phyloP scores from a whole-genome alignment of 768 basidiomycete genomes.

The Clitopilus hobsonii region DNA sequence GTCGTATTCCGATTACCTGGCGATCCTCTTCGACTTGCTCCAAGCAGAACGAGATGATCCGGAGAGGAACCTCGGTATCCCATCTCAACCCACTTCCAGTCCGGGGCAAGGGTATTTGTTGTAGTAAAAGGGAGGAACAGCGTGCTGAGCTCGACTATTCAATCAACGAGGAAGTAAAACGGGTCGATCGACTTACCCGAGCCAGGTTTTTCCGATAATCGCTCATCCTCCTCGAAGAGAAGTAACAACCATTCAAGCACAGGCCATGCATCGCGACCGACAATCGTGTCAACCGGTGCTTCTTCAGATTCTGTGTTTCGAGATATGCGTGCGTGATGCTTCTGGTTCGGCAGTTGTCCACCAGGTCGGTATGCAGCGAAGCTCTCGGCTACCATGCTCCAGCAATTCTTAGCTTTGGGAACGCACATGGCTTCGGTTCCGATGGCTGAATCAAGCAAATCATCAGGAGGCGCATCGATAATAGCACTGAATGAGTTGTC shows the following conservation, averaged over 20 bases:
- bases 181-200: conserved; percentile 28
- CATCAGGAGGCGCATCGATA: conserved; percentile 16
- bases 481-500: conserved; percentile 18
- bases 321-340: conserved; percentile 22
- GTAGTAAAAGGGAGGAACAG: conserved; percentile 50
- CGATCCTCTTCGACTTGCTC: conserved; percentile 23
- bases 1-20: conserved; percentile 27
- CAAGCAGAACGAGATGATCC: conserved; percentile 36
- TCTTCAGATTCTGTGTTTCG: conserved; percentile 16
- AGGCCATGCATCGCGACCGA: conserved; percentile 66
- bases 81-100: conserved; percentile 44
- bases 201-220: conserved; percentile 24
- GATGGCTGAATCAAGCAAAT: conserved; percentile 52
- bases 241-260: conserved; percentile 64
- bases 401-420: conserved; percentile 47
- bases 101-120: conserved; percentile 55
- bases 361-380: conserved; percentile 26
- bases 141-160: conserved; percentile 7
- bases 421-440: conserved; percentile 45
- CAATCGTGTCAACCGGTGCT: conserved; percentile 23
- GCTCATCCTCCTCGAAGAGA: conserved; percentile 68
- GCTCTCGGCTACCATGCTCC: conserved; percentile 56
- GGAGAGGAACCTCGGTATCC: conserved; percentile 48
- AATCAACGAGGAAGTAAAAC: neutral
- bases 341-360: conserved; percentile 4